A percentile compares a stretch with the other conserved stretches of the same genome.
Conservation (phyloP, 208 protist species). For the Wallacemonas sp. region DNA sequence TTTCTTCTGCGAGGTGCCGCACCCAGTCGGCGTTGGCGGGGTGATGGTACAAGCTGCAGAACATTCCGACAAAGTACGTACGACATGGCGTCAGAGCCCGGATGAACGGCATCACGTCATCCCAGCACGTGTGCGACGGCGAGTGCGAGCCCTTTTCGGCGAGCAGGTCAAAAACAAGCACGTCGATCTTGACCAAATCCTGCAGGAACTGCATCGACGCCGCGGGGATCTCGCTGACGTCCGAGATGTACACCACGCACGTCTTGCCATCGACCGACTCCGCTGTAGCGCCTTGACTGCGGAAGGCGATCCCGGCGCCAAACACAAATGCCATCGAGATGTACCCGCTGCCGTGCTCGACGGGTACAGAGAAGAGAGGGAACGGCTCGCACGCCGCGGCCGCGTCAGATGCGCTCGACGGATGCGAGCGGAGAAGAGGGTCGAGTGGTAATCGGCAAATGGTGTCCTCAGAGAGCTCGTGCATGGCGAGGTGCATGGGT, state of each 20-base stretch:
- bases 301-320: slow-evolving; percentile 65
- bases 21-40: slow-evolving; percentile 39
- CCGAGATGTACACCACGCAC: slow-evolving; percentile 87
- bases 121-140: slow-evolving; percentile 74
- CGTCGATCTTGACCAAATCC: slow-evolving; percentile 81
- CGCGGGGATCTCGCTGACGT: slow-evolving; percentile 58
- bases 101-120: slow-evolving; percentile 67
- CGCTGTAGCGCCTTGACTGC: slow-evolving; percentile 26
- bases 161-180: slow-evolving; percentile 79
- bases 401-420: slow-evolving; percentile 18
- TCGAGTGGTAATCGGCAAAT: neutral
- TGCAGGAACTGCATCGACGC: slow-evolving; percentile 63
- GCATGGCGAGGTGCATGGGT: neutral
- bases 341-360: slow-evolving; percentile 78
- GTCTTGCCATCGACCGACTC: slow-evolving; percentile 16
- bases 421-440: neutral
- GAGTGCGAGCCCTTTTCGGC: slow-evolving; percentile 45
- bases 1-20: slow-evolving; percentile 40
- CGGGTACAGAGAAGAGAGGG: slow-evolving; percentile 69
- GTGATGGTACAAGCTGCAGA: slow-evolving; percentile 77
- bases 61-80: slow-evolving; percentile 84
- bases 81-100: slow-evolving; percentile 38
- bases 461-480: neutral
- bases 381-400: neutral
- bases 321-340: slow-evolving; percentile 86